Percentiles rank a stretch among this genome's conserved stretches.
These are phyloP conservation scores for Cyclostephanos invisitatus DNA, from an alignment of 108 stramenopile species.

Conservation along the genomic window DNA sequence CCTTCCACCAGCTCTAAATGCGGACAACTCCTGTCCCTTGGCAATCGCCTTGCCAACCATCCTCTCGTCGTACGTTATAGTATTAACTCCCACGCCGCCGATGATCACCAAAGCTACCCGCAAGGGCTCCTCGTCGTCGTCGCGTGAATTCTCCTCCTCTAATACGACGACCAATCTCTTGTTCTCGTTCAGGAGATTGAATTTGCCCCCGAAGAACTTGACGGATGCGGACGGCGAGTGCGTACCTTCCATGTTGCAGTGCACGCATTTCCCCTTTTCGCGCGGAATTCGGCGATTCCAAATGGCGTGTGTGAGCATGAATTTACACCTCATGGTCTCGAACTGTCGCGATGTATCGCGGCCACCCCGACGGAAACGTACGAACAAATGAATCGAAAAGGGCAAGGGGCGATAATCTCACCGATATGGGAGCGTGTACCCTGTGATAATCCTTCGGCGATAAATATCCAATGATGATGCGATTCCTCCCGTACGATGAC, in stretches of 20 bases:
- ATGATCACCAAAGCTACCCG: constrained; percentile 40
- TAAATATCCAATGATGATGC: constrained; percentile 41
- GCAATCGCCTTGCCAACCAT: constrained; percentile 31
- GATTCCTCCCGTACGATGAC: constrained; percentile 24
- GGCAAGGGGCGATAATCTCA: not conserved
- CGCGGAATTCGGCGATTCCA: too few relatives aligned
- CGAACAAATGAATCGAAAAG: not conserved
- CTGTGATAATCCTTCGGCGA: constrained; percentile 51
- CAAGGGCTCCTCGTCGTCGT: constrained; percentile 12
- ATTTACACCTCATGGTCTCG: too few relatives aligned
- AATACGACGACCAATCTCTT: constrained; percentile 45
- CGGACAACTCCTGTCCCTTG: constrained; percentile 48
- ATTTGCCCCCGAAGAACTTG: constrained; percentile 55
- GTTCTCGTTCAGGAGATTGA: constrained; percentile 49
- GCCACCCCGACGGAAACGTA: too few relatives aligned
- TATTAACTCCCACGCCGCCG: constrained; percentile 50
- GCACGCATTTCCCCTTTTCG: constrained; percentile 38
- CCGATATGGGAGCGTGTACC: constrained; percentile 47
- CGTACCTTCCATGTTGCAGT: constrained; percentile 48
- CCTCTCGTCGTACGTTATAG: constrained; percentile 35
- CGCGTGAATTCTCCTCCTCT: constrained; percentile 20
- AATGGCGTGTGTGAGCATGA: too few relatives aligned
- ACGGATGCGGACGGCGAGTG: constrained; percentile 42
- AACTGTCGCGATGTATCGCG: too few relatives aligned
- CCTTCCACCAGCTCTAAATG: constrained; percentile 53